Base-by-base conservation (phyloP, 2,329 filamentous ascomycete genomes). In the Fusarium agapanthi region DNA sequence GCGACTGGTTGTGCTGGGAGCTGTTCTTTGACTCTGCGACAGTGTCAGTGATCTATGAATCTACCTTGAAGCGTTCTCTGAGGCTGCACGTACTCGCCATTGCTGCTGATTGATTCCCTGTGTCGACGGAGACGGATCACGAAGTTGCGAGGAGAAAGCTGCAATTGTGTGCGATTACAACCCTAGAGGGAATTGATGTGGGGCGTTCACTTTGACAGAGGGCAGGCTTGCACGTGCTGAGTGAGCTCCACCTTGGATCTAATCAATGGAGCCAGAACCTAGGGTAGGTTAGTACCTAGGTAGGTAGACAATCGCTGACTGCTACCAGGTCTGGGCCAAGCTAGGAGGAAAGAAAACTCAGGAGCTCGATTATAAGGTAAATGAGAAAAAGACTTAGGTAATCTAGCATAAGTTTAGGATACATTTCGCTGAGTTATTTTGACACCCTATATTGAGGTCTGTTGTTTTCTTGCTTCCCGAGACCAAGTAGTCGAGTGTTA, bases 1-100 rank as follows among this genome's bases (percentile, higher is more conserved):
- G 93, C 86, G 90, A 91, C 92, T 96, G 93, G 89, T 98, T 98
- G 89, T 98, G 95, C 91, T 98, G 95, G 83, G 95, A 98, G 88
- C 94, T 97, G 92, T 98, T 98, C 95, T 98, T 98, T 83, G 96
- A 98, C 91, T 98, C 95, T 98, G 84, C 35, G 66, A 43, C 56
- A 72, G 54, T 48, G 70, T 78, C 69, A 78, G 76, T 66, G 43
- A 65, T 43, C 43, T 63, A 54, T 30, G 15, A 7, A 34, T 59
- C 12, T 43, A 40, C 22, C 47, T 28, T 30, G 48, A 24, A 41
- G 22, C 30, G 37, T 54, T n/a, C 30, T 41, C 34, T 38, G 16
- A 26, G 20, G 45, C 28, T 45, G 41, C 66, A 83, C 82, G 66
- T 79, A 83, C 82, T 83, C 77, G 82, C 82, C 82, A 83, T 83